phyloP scores from a whole-genome alignment of 1,284 basidiomycete genomes.

The Ganoderma meredithae region DNA sequence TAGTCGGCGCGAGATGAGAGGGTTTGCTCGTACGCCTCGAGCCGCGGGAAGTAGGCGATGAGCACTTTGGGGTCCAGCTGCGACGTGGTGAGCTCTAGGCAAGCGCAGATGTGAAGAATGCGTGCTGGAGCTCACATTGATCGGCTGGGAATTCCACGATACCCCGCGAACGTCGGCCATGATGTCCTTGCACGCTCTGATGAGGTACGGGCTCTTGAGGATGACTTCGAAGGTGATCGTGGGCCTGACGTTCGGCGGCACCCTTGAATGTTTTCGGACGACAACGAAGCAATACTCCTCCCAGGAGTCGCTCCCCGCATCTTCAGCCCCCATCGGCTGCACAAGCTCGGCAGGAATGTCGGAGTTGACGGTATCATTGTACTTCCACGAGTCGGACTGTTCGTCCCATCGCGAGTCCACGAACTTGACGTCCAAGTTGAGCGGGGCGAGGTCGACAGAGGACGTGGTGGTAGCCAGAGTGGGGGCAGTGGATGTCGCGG shows the following conservation, averaged over 20 bases:
- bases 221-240: conserved; percentile 57
- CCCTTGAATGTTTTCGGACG: conserved; percentile 52
- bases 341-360: conserved; percentile 16
- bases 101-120: background rate
- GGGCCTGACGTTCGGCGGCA: conserved; percentile 35
- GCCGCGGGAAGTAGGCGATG: conserved; percentile 55
- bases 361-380: conserved; percentile 16
- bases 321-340: conserved; percentile 11
- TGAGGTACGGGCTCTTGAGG: conserved; percentile 61
- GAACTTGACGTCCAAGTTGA: conserved; percentile 18
- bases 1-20: conserved; percentile 45
- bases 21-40: conserved; percentile 51
- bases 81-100: background rate
- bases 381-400: conserved; percentile 12
- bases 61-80: conserved; percentile 60
- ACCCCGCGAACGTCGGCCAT: conserved; percentile 58
- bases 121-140: conserved; percentile 48
- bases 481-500: background rate
- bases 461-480: background rate
- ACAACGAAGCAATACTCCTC: conserved; percentile 49
- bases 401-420: conserved; percentile 20
- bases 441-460: background rate
- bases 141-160: conserved; percentile 61
- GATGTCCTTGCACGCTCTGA: conserved; percentile 60
- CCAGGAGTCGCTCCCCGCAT: conserved; percentile 6